Evolutionary conservation across 495 filamentous ascomycete genomes (phyloP).

Genomic region (Tuber magnatum): DNA sequence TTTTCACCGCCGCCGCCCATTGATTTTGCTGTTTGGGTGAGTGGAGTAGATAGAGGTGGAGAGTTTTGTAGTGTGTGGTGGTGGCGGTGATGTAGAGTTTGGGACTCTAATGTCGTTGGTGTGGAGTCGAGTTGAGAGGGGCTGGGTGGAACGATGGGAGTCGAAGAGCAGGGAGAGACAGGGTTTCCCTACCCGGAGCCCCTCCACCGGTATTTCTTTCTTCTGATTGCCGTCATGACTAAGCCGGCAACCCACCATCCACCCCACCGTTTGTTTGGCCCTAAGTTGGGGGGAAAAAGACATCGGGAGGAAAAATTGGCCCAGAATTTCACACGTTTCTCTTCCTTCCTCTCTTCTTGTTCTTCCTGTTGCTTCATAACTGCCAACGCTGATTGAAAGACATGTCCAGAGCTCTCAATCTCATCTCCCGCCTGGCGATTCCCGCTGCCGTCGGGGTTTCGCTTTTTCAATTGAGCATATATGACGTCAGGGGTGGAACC

Average conservation of each 20-base stretch:
- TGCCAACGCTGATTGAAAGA: slow-evolving; percentile 34
- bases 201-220: background rate
- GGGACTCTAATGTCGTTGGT: slow-evolving; percentile 39
- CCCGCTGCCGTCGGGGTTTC: slow-evolving; percentile 59
- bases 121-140: background rate
- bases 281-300: background rate
- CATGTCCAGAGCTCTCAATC: slow-evolving; percentile 47
- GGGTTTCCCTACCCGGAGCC: background rate
- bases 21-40: slow-evolving; percentile 42
- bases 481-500: slow-evolving; percentile 91
- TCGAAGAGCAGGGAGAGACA: background rate
- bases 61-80: slow-evolving; percentile 5
- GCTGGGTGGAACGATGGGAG: background rate
- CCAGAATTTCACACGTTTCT: background rate
- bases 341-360: slow-evolving; percentile 1
- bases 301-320: background rate
- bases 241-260: background rate
- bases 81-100: background rate
- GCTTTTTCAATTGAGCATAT: slow-evolving; percentile 68
- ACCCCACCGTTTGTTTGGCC: background rate
- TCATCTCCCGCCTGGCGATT: slow-evolving; percentile 62
- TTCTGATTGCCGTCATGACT: background rate
- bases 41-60: slow-evolving; percentile 31
- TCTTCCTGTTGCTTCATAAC: slow-evolving; percentile 17
- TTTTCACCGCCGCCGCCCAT: slow-evolving; percentile 63